These are phyloP conservation scores for Neoarthrinium moseri DNA, from an alignment of 2,329 filamentous ascomycete species.

Conservation along the genomic window DNA sequence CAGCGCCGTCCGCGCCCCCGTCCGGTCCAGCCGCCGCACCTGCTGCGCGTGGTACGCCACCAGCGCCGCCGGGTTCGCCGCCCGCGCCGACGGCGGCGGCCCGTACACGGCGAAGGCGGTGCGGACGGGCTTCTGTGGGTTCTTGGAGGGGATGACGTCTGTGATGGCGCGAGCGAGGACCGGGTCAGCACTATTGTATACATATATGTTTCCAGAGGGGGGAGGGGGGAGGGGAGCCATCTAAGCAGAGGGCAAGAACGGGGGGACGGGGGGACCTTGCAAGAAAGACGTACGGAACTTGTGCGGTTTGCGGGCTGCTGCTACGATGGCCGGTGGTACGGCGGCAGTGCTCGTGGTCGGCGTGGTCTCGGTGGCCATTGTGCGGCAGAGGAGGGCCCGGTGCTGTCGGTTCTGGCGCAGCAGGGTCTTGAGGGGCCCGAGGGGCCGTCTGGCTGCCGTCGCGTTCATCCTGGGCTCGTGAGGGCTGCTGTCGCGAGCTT, in stretches of 20 bases:
- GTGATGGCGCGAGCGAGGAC: too few species aligned
- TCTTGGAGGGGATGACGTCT: constrained; percentile 30
- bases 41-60: constrained; percentile 65
- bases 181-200: too few species aligned
- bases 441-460: constrained; percentile 60
- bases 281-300: constrained; percentile 21
- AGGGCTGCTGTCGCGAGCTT: constrained; percentile 1
- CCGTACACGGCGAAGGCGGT: constrained; percentile 54
- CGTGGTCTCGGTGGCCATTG: constrained; percentile 43
- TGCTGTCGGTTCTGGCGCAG: constrained; percentile 58
- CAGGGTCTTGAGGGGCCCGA: constrained; percentile 68
- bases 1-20: constrained; percentile 75
- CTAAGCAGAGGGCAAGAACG: too few species aligned
- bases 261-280: background rate
- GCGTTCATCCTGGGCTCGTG: constrained; percentile 53
- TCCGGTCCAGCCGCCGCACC: constrained; percentile 76
- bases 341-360: constrained; percentile 14
- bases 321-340: constrained; percentile 10
- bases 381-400: constrained; percentile 36
- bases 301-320: constrained; percentile 5
- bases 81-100: constrained; percentile 53
- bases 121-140: constrained; percentile 28
- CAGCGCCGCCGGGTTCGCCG: constrained; percentile 66
- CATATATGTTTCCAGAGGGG: too few species aligned
- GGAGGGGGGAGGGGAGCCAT: too few species aligned